Conservation (phyloP, 495 filamentous ascomycete species). For the Apodospora peruviana region DNA sequence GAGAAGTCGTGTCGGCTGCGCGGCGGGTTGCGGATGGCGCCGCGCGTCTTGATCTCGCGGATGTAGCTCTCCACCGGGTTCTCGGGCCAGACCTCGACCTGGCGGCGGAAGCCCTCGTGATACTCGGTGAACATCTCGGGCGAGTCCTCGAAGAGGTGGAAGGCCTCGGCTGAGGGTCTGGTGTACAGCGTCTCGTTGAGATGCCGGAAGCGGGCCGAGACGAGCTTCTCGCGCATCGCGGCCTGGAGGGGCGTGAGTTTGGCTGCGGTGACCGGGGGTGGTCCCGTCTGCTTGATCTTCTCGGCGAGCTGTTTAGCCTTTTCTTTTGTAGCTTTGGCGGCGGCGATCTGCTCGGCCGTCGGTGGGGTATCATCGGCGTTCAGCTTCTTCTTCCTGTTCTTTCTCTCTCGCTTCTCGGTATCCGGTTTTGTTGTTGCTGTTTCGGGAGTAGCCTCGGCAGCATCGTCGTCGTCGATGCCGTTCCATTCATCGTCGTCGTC, state of each 20-base stretch:
- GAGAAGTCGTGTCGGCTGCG: slow-evolving; percentile 13
- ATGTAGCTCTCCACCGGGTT: slow-evolving; percentile 90
- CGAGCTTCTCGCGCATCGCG: slow-evolving; percentile 86
- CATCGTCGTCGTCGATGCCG: slow-evolving; percentile 15
- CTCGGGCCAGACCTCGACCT: slow-evolving; percentile 91
- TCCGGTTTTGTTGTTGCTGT: slow-evolving; percentile 9
- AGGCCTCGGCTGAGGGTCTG: slow-evolving; percentile 71
- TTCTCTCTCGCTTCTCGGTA: slow-evolving; percentile 31
- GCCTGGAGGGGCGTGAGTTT: slow-evolving; percentile 87
- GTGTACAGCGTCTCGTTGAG: slow-evolving; percentile 96
- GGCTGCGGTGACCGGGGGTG: slow-evolving; percentile 20
- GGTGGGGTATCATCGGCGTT: slow-evolving; percentile 8
- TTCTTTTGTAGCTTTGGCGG: slow-evolving; percentile 2
- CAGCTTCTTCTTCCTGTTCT: slow-evolving; percentile 30
- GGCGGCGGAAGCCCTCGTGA: slow-evolving; percentile 87
- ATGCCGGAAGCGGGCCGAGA: slow-evolving; percentile 92
- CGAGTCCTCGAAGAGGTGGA: slow-evolving; percentile 68
- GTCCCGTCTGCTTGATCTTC: slow-evolving; percentile 6
- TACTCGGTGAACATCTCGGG: slow-evolving; percentile 93
- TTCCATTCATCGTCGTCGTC: slow-evolving; percentile 12
- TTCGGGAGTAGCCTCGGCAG: background rate
- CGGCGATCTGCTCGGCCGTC: slow-evolving; percentile 8
- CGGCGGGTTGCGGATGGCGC: slow-evolving; percentile 3
- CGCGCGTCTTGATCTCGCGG: slow-evolving; percentile 54
- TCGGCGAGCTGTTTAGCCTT: slow-evolving; percentile 2